A percentile compares a stretch with the other conserved stretches of the same genome.
These are phyloP conservation scores for Dipteronia dyeriana DNA, from an alignment of 345 rosid genomes.

Conservation along the genomic window DNA sequence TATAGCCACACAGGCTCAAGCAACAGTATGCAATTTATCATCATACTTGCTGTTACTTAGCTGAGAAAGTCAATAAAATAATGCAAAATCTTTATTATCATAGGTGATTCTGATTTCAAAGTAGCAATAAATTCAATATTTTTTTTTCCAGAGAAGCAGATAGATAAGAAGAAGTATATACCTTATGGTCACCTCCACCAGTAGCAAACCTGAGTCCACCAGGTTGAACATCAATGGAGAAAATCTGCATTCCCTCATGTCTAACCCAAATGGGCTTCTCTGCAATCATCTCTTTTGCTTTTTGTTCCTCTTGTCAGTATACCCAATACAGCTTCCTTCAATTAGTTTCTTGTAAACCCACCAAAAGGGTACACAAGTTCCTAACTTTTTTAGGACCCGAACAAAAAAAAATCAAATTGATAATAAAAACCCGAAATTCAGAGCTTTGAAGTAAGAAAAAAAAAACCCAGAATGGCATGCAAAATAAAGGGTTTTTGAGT, in stretches of 20 bases:
- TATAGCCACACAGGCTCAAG: not conserved
- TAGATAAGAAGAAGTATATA: constrained; percentile 24
- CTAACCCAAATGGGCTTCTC: constrained; percentile 96
- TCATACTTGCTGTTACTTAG: not conserved
- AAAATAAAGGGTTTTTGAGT: not conserved
- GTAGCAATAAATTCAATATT: constrained; percentile 8
- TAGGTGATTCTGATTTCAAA: too few species aligned
- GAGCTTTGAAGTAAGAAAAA: constrained; percentile 12
- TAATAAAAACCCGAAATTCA: constrained; percentile 7
- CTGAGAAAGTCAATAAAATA: too few species aligned
- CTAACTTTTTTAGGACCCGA: constrained; percentile 11
- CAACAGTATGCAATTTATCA: not conserved
- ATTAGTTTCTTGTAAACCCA: constrained; percentile 18
- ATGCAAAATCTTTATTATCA: too few species aligned
- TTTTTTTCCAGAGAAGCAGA: constrained; percentile 10
- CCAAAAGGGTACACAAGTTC: constrained; percentile 21
- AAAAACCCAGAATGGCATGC: not conserved
- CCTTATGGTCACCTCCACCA: constrained; percentile 99
- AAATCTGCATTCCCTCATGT: constrained; percentile 97
- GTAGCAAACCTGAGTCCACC: constrained; percentile 95
- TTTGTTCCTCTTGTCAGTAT: not conserved
- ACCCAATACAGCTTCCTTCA: constrained; percentile 21
- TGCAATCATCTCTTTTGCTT: constrained; percentile 66
- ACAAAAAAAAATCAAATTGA: constrained; percentile 9
- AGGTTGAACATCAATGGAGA: constrained; percentile 97